Base-by-base conservation (phyloP, 805 yeast species). In the Grigorovia yakushimaensis region DNA sequence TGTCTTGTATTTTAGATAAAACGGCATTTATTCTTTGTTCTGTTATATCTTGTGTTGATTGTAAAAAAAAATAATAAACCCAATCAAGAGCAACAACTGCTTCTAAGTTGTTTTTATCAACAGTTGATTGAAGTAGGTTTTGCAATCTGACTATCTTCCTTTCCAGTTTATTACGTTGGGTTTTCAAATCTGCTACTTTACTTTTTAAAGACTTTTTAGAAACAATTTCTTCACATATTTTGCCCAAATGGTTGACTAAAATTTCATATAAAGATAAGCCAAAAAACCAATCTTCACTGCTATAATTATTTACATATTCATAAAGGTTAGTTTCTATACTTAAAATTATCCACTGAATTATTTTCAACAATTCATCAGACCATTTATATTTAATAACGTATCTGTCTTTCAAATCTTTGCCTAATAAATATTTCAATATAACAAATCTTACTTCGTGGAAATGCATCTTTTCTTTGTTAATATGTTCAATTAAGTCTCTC, bases 121-220 rank as follows among this genome's bases (percentile, higher is more conserved):
- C 15, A 2, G 37, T 33, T 27, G 62, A 67, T 2, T 65, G 64
- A n/a, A 74, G 53, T 13, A 71, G 43, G 1, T 52, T 46, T 1
- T 60, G 48, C 89, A 89, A 83, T 40, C 71, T 67, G 2, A 61
- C 55, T 5, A 82, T 58, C 47, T 78, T 69, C 20, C 66, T 70
- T 6, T 66, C 65, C 0, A 79, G 46, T 35, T 78, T 68, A 33
- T 68, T 71, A 4, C 65, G 61, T 1, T 78, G 58, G 10, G 69
- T 57, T n/a, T 70, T 68, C 2, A 70, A 48, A 4, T 70, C 73
- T 4, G 49, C 44, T 2, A 50, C 49, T 43, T 61, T 56, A 15
- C 59, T 66, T 52, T 59, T 59, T 53, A 69, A 58, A 27, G 57
- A 33, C 57, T 61, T 60, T 55, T 66, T 50, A 0, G 60, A 39